Evolutionary conservation across 352 stramenopile species (phyloP), one percentile per base, ranked within the genome.

Genomic region (Phytophthora syringae): DNA sequence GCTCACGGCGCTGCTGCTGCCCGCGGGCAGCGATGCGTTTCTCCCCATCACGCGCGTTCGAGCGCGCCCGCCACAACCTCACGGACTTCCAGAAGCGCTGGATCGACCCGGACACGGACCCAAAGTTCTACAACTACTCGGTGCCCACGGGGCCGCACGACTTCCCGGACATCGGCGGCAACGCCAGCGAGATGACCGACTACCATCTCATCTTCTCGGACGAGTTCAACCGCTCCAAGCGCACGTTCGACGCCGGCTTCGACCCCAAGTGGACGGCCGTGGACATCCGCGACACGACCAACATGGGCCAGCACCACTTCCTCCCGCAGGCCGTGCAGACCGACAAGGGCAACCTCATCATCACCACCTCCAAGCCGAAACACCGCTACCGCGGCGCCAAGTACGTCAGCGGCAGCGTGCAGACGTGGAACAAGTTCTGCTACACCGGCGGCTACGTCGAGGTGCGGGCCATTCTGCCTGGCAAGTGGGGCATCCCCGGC

Each of bases 391-490:
- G 77, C 42, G 80, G 71, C 43, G 55, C 86, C 20, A 79, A 81
- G 55, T 96, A 96, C 70, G 88, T 96, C 27, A 97, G 89, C 59
- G 97, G 94, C 28, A 98, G 97, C 77, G 47, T 99, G n/a, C 95
- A 98, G 72, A 93, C 81, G 21, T 99, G 97, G 97, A 98, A 99
- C 86, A 99, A 99, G 79, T 99, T 99, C 72, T 99, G 97, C 74
- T 99, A 98, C 79, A 99, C 97, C 3, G 97, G 97, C 54, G 97
- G 97, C 20, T 98, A 97, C 47, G 70, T 99, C 6, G 96, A 99
- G 74, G 94, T 99, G 28, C 70, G 83, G 37, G 93, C 97, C 27
- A 95, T 98, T 60, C 74, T 99, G 24, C 97, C 97, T 0, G 97
- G 97, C 18, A 98, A 98, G 67, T 95, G 88, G 67, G 86, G 93